Percentiles rank a stretch among this genome's conserved stretches.
Evolutionary conservation across 2,329 filamentous ascomycete genomes (phyloP).

Genomic region (Ceratocystiopsis brevicomis): DNA sequence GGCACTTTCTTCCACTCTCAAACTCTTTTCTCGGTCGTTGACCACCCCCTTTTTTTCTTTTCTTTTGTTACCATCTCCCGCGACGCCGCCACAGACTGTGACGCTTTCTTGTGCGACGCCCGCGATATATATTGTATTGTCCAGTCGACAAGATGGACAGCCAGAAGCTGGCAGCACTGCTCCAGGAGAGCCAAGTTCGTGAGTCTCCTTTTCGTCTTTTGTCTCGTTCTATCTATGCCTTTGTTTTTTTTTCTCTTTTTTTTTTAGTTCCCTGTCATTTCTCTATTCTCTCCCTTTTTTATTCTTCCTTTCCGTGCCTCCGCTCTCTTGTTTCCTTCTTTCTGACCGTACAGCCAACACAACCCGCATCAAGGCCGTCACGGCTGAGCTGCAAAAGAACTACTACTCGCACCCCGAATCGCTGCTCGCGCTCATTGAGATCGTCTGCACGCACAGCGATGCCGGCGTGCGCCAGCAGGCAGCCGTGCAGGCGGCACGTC

Average conservation of each 20-base stretch:
- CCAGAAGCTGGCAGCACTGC: slow-evolving; percentile 67
- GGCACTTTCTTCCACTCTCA: background rate
- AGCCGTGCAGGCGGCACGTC: slow-evolving; percentile 70
- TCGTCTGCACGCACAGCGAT: slow-evolving; percentile 61
- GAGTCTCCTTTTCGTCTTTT: slow-evolving; percentile 21
- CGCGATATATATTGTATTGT: too few species aligned
- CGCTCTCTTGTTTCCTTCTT: slow-evolving; percentile 19
- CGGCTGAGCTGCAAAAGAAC: slow-evolving; percentile 74
- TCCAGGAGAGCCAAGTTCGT: slow-evolving; percentile 79
- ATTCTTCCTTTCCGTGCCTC: slow-evolving; percentile 2
- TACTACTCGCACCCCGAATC: slow-evolving; percentile 79
- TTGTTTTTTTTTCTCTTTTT: slow-evolving; percentile 5
- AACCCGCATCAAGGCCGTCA: slow-evolving; percentile 74
- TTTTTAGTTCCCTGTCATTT: slow-evolving; percentile 2
- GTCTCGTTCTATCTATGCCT: slow-evolving; percentile 1
- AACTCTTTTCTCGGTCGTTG: background rate
- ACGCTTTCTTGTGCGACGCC: background rate
- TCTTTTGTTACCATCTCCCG: background rate
- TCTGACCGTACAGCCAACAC: slow-evolving; percentile 49
- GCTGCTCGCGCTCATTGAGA: slow-evolving; percentile 70
- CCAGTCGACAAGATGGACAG: slow-evolving; percentile 42
- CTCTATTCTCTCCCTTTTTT: slow-evolving; percentile 5
- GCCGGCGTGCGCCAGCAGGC: slow-evolving; percentile 68
- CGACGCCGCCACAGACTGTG: background rate
- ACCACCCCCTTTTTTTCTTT: background rate